Percentiles rank a stretch among this genome's conserved stretches.
phyloP scores from a whole-genome alignment of 805 yeast species.

The Candida chauliodis region DNA sequence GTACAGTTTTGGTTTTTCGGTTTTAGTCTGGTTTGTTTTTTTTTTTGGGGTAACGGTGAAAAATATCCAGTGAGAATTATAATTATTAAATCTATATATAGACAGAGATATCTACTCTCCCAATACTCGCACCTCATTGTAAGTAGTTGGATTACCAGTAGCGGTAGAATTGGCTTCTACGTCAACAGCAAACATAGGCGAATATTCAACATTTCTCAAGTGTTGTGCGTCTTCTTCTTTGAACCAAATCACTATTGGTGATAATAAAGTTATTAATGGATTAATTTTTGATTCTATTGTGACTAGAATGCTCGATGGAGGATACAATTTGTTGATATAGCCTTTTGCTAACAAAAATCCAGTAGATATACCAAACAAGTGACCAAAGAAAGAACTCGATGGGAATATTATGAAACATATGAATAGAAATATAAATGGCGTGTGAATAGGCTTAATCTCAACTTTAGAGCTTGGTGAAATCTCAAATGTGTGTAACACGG shows the following conservation, averaged over 20 bases:
- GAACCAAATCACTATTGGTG: slow-evolving; percentile 51
- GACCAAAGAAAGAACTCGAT: slow-evolving; percentile 70
- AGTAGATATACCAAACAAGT: slow-evolving; percentile 58
- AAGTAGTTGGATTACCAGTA: neutral
- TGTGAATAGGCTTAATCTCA: slow-evolving; percentile 19
- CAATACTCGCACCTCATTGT: slow-evolving; percentile 9
- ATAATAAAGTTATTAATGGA: slow-evolving; percentile 49
- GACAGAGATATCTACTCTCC: too few species aligned
- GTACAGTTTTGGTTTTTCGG: too few species aligned
- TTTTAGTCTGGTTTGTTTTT: too few species aligned
- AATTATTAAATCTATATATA: too few species aligned
- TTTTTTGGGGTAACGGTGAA: too few species aligned
- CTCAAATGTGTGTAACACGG: slow-evolving; percentile 32
- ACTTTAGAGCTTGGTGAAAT: neutral
- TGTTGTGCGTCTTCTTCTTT: slow-evolving; percentile 50
- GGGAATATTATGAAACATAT: slow-evolving; percentile 56
- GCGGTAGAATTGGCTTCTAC: neutral
- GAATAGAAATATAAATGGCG: slow-evolving; percentile 51
- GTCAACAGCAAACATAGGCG: slow-evolving; percentile 6
- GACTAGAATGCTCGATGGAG: slow-evolving; percentile 62
- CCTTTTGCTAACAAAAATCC: slow-evolving; percentile 66
- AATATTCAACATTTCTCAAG: slow-evolving; percentile 7
- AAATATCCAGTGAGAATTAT: neutral
- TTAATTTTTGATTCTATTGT: slow-evolving; percentile 59
- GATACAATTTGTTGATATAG: slow-evolving; percentile 54